A percentile compares a stretch with the other conserved stretches of the same genome.
These are phyloP conservation scores for Vinca minor DNA, from an alignment of 257 asterid genomes.

Conservation along the genomic window DNA sequence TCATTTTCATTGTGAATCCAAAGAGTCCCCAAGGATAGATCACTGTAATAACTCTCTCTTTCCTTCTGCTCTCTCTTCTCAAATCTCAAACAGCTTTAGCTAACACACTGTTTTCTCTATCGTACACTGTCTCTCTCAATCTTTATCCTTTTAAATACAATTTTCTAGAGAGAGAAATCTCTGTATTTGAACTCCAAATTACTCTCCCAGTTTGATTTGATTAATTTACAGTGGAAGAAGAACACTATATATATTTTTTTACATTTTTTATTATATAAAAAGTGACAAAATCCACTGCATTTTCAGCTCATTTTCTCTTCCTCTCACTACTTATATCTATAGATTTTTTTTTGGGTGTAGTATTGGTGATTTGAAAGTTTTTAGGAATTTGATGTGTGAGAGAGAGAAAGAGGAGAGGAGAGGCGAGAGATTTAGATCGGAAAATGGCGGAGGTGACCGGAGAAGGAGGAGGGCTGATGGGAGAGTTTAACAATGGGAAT, in stretches of 20 bases:
- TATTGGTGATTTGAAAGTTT: neutral
- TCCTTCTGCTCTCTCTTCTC: neutral
- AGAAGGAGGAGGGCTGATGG: conserved; percentile 54
- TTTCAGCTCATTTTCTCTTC: conserved; percentile 12
- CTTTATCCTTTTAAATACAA: neutral
- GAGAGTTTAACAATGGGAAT: conserved; percentile 49
- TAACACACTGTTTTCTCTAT: neutral
- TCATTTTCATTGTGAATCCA: neutral
- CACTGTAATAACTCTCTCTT: neutral
- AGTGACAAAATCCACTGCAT: conserved; percentile 8
- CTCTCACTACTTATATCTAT: conserved; percentile 1
- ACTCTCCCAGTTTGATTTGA: conserved; percentile 3
- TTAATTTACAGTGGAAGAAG: conserved; percentile 13
- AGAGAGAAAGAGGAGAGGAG: too few species aligned
- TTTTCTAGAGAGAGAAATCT: conserved; percentile 5
- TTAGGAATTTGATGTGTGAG: conserved; percentile 23
- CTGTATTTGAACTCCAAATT: conserved; percentile 13
- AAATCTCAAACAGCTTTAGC: neutral
- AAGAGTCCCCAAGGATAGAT: neutral
- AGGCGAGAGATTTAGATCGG: conserved; percentile 45
- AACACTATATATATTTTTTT: too few species aligned
- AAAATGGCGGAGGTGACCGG: conserved; percentile 84
- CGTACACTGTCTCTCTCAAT: neutral
- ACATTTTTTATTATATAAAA: neutral
- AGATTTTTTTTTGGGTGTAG: too few species aligned